These are phyloP conservation scores for Trichomonas tenax DNA, from an alignment of 208 protist species.

Conservation along the genomic window DNA sequence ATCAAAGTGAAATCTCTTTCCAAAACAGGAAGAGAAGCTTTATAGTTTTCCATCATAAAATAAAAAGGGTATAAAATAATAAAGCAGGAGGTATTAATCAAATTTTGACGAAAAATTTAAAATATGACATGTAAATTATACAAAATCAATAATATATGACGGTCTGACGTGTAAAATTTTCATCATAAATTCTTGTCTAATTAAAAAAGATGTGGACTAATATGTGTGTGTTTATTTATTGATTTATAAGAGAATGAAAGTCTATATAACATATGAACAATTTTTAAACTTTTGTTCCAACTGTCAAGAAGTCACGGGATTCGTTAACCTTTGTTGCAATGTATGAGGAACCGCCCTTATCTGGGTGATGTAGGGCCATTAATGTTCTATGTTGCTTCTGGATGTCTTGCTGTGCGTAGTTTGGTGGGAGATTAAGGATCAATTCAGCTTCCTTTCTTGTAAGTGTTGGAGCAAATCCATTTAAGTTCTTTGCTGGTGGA, in stretches of 20 bases:
- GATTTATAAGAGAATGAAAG: too few relatives aligned
- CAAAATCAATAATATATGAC: too few relatives aligned
- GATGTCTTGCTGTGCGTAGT: neutral
- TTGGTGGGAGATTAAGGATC: neutral
- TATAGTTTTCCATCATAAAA: neutral
- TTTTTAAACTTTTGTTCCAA: neutral
- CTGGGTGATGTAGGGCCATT: constrained; percentile 13
- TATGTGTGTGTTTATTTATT: too few relatives aligned
- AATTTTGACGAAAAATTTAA: too few relatives aligned
- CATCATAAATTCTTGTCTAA: too few relatives aligned
- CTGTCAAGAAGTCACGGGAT: neutral
- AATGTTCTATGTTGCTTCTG: neutral
- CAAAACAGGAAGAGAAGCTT: neutral
- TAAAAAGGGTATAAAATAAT: too few relatives aligned
- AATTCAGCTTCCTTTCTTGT: neutral
- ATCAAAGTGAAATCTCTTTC: neutral
- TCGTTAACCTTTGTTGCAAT: constrained; percentile 22
- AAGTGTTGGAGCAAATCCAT: constrained; percentile 2
- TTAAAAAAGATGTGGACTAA: too few relatives aligned
- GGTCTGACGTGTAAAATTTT: too few relatives aligned
- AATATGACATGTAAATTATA: too few relatives aligned
- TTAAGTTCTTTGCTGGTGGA: neutral
- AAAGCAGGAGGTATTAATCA: too few relatives aligned
- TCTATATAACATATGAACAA: too few relatives aligned
- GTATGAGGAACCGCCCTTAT: neutral